Evolutionary conservation across 768 basidiomycete genomes (phyloP).

Genomic region (Tricholoma bakamatsutake): DNA sequence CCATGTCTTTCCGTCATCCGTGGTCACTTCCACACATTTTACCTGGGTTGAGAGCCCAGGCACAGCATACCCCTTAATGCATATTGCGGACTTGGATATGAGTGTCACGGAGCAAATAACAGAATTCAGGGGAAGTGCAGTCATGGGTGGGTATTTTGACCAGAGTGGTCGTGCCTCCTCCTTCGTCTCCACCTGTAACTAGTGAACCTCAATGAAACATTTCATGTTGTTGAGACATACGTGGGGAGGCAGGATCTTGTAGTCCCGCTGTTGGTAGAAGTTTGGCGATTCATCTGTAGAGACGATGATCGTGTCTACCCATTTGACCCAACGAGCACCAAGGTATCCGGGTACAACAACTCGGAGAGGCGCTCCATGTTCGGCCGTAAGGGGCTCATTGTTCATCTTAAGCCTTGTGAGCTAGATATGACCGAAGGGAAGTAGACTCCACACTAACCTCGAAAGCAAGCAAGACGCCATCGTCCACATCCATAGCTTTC

Average conservation of each 20-base stretch:
- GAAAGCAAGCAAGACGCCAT: slow-evolving; percentile 55
- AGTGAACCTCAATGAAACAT: slow-evolving; percentile 4
- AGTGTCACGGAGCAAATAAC: slow-evolving; percentile 41
- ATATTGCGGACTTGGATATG: slow-evolving; percentile 27
- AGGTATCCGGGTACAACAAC: slow-evolving; percentile 61
- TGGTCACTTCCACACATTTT: slow-evolving; percentile 41
- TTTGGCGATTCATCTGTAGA: slow-evolving; percentile 53
- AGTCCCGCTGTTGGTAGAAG: slow-evolving; percentile 70
- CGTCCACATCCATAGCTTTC: slow-evolving; percentile 39
- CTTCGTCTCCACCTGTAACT: slow-evolving; percentile 37
- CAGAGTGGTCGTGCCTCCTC: slow-evolving; percentile 40
- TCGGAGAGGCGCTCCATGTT: slow-evolving; percentile 65
- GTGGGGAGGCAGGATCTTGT: slow-evolving; percentile 54
- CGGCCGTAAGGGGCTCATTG: slow-evolving; percentile 45
- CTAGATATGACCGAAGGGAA: background rate
- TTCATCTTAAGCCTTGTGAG: slow-evolving; percentile 51
- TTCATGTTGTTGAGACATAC: slow-evolving; percentile 22
- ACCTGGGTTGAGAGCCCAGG: slow-evolving; percentile 41
- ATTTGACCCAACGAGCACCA: slow-evolving; percentile 74
- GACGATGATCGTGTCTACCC: slow-evolving; percentile 58
- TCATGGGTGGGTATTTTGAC: slow-evolving; percentile 54
- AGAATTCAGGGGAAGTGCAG: slow-evolving; percentile 55
- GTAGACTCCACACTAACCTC: slow-evolving; percentile 32
- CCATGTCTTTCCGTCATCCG: slow-evolving; percentile 51
- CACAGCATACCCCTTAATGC: slow-evolving; percentile 55